Percentiles rank a stretch among this genome's conserved stretches.
Conservation (phyloP, 2,329 filamentous ascomycete species). For the Aspergillus fumigatus region DNA sequence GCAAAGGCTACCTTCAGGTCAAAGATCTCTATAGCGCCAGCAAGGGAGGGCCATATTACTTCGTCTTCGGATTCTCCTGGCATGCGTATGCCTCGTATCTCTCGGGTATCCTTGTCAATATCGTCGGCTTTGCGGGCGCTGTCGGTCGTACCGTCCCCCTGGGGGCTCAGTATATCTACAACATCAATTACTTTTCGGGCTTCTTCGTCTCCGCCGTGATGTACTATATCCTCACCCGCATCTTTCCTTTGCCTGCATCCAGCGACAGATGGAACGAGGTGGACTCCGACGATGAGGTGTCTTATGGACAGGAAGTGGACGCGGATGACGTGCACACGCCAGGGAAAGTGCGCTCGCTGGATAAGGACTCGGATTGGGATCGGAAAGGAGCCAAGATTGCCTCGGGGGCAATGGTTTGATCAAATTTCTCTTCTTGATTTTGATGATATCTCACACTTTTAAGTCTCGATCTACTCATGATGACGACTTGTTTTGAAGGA, state of each 20-base stretch:
- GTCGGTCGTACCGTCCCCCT: conserved; percentile 67
- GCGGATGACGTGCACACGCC: conserved; percentile 19
- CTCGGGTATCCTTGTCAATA: conserved; percentile 78
- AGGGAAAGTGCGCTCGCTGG: neutral
- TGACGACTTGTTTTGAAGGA: too few relatives aligned
- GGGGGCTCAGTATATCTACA: conserved; percentile 81
- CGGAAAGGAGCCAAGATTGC: neutral
- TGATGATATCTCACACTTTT: too few relatives aligned
- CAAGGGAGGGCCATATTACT: conserved; percentile 62
- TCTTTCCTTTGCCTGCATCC: conserved; percentile 69
- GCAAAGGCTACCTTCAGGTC: conserved; percentile 74
- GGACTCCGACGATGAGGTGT: conserved; percentile 36
- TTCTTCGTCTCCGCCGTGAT: conserved; percentile 64
- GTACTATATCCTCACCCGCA: conserved; percentile 66
- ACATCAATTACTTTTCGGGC: conserved; percentile 84
- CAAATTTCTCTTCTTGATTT: too few relatives aligned
- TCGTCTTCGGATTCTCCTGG: conserved; percentile 70
- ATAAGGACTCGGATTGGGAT: neutral
- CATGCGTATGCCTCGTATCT: conserved; percentile 80
- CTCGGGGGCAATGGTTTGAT: neutral
- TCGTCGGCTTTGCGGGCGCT: conserved; percentile 84
- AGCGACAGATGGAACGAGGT: conserved; percentile 76
- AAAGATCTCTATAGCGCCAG: conserved; percentile 73
- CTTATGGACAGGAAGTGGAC: conserved; percentile 30
- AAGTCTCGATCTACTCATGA: too few relatives aligned